Evolutionary conservation across 2,329 filamentous ascomycete species (phyloP), one percentile per base, ranked within the genome.

Genomic region (Neonectria sp.): DNA sequence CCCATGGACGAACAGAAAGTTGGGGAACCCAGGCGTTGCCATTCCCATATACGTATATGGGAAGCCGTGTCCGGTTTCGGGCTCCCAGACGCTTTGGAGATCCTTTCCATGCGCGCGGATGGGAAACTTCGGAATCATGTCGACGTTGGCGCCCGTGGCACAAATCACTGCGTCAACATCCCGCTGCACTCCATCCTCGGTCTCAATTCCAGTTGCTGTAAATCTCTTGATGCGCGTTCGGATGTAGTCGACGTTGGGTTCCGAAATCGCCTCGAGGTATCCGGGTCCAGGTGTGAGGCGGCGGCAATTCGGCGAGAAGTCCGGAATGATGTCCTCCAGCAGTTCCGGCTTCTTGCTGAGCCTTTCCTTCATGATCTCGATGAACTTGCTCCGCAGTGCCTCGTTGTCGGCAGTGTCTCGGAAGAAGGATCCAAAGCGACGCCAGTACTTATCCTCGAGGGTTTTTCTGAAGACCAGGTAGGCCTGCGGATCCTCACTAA

Each of bases 1-100:
- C 0, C 91, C 91, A 31, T 88, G 86, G 6, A 93, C 74, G 75
- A 91, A 91, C 31, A 92, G 82, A 0, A 93, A 80, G 69, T 93
- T 94, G 0, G 91, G 91, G 68, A 93, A 93, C 0, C 86, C 88
- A 0, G 91, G 90, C 0, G 89, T 88, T 0, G 88, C 87, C 1
- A 90, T 73, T 0, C 91, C 91, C 7, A 93, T 81, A 71, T 93
- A 94, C 0, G 88, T 91, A 75, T 92, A 90, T 0, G 92, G 91
- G 66, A 89, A 92, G 0, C 90, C 90, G 67, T 85, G 85, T 24
- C 82, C 79, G 0, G 87, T 88, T 45, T 84, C 86, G 2, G 82
- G 82, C 15, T 82, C 83, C 91, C 91, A 93, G 1, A 87, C 82
- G 9, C 83, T 78, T 12, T 82, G 79, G 2, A 93, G 80, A 63